Conservation (phyloP, 768 basidiomycete genomes). For the Kwoniella sp. region DNA sequence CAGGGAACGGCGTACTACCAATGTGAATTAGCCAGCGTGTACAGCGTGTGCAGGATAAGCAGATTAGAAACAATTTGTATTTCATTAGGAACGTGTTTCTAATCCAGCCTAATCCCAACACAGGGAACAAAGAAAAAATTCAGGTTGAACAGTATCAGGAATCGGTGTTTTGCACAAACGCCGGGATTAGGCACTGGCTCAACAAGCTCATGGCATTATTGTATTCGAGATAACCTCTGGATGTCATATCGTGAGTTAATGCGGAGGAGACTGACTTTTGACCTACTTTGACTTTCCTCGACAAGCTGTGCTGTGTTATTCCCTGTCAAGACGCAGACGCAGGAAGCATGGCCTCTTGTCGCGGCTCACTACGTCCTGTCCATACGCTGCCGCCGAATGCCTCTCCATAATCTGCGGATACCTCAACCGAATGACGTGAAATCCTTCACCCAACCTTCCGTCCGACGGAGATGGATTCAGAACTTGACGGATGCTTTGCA, state of each 20-base stretch:
- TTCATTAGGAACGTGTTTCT: neutral
- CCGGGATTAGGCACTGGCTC: neutral
- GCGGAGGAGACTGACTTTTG: too few relatives aligned
- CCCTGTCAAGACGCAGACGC: too few relatives aligned
- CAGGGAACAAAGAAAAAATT: neutral
- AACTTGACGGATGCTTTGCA: conserved; percentile 51
- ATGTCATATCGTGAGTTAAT: too few relatives aligned
- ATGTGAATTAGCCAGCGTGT: too few relatives aligned
- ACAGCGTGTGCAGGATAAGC: neutral
- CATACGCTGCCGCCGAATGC: neutral
- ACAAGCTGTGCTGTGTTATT: too few relatives aligned
- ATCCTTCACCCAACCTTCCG: conserved; percentile 13
- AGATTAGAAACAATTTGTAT: neutral
- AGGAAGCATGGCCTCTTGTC: neutral
- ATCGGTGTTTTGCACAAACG: neutral
- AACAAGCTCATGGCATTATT: neutral
- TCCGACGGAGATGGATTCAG: conserved; percentile 51
- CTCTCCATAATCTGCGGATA: conserved; percentile 1
- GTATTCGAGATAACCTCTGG: conserved; percentile 1
- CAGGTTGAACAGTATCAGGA: neutral
- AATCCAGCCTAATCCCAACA: neutral
- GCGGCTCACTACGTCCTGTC: too few relatives aligned
- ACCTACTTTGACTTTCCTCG: too few relatives aligned
- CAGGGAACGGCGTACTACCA: too few relatives aligned
- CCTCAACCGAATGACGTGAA: conserved; percentile 19